Conservation (phyloP, 2,329 filamentous ascomycete species). For the Pseudopithomyces maydicus region DNA sequence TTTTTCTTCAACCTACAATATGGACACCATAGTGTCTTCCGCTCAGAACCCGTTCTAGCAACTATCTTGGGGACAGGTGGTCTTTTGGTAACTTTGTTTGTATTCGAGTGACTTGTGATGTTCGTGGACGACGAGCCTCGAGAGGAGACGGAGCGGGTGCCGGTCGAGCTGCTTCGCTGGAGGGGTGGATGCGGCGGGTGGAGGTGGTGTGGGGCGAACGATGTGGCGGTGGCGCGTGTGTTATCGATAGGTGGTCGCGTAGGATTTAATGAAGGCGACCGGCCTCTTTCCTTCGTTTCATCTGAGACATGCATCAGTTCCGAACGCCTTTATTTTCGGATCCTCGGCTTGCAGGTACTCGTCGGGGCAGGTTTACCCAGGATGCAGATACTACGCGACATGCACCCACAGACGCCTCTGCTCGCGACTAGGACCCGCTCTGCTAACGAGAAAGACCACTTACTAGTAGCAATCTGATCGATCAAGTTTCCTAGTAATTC, state of each 20-base stretch:
- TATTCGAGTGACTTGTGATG: constrained; percentile 3
- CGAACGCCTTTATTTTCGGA: neutral
- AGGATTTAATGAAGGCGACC: neutral
- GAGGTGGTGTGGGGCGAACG: constrained; percentile 1
- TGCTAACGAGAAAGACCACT: neutral
- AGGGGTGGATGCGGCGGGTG: neutral
- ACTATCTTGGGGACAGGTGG: neutral
- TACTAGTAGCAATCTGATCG: neutral
- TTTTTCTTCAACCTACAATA: constrained; percentile 1
- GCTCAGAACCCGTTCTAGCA: neutral
- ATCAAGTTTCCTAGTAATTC: neutral
- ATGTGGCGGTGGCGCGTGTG: constrained; percentile 5
- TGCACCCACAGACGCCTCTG: neutral
- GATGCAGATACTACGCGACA: neutral
- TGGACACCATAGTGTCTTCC: constrained; percentile 8
- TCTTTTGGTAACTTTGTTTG: neutral
- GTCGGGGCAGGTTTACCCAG: neutral
- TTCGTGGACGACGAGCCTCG: constrained; percentile 4
- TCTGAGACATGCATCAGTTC: constrained; percentile 2
- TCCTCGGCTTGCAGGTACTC: neutral
- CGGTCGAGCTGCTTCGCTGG: neutral
- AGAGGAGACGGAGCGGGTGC: constrained; percentile 4
- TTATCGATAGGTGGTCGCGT: constrained; percentile 2
- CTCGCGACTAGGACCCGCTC: neutral
- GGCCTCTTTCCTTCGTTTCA: constrained; percentile 1